Evolutionary conservation across 1,284 basidiomycete species (phyloP), one percentile per base, ranked within the genome.

Genomic region (Microbotryum scabiosae): DNA sequence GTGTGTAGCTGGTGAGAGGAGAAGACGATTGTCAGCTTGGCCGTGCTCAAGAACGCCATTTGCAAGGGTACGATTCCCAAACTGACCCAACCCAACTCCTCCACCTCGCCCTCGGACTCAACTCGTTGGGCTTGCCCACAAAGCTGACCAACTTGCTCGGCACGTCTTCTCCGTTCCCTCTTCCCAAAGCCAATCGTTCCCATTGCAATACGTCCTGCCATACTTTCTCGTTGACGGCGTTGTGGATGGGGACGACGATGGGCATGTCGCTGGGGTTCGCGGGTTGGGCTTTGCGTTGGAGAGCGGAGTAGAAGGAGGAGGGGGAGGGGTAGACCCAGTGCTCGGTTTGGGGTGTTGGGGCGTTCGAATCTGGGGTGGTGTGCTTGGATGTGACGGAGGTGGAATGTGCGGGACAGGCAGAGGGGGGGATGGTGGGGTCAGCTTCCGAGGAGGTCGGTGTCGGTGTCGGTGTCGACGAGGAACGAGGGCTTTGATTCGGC

Each of bases 251-350:
- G 8, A 99, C 92, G 69, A 99, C 86, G 25, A 90, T 88, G 71
- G 83, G 84, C 93, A 98, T 97, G 77, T 97, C 94, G 23, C 80
- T 73, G 20, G 85, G 82, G 21, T 85, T 81, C 5, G 67, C 64
- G 62, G 86, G 83, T 74, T 94, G 88, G 72, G 96, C 84, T 78
- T 98, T 98, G 61, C 94, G 84, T 63, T 85, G 82, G 85, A 98
- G 92, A 9, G 96, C 96, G 25, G 87, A 81, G 76, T 88, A 98
- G 80, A 98, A 98, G 77, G 97, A 94, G 20, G 87, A 84, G 71
- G 97, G 89, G 14, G 94, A 97, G n/a, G 94, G 94, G 76, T 98
- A 98, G 36, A 97, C 88, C 94, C 94, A 98, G 63, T 90, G 87
- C 16, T 73, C 73, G 57, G 83, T 82, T 48, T 79, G 76, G 16